Evolutionary conservation across 2,329 filamentous ascomycete genomes (phyloP), one percentile per base, ranked within the genome.

Genomic region (Beauveria australis): DNA sequence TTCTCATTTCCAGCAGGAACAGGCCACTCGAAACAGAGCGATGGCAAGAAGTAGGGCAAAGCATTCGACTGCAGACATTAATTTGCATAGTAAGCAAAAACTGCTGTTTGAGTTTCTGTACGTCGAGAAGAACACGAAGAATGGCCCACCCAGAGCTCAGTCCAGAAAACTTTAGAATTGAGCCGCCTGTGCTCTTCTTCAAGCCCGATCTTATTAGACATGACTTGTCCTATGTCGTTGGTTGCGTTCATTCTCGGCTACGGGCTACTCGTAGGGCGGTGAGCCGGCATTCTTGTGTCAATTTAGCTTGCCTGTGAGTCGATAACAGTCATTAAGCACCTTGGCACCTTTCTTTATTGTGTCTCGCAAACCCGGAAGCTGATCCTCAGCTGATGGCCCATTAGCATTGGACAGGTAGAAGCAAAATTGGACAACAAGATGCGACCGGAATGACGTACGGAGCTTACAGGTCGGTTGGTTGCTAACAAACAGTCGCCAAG

Each of bases 301-400:
- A 16, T 2, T 37, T 37, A 37, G 14, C 33, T 37, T 37, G 5
- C 33, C 4, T 37, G 33, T 14, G 30, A 33, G 30, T 33, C 30
- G 1, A 33, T 33, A 33, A 33, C 28, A 30, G 22, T 33, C 28
- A 30, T 9, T 3, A 30, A 30, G 28, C 26, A 28, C 28, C 8
- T 28, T 28, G 28, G 28, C 8, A 28, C 28, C 1, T 37, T 37
- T 37, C 33, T 37, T 37, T 37, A 16, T 37, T 7, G 10, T 51
- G 46, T 58, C 33, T 55, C 53, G 41, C 40, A n/a, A 26, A 24
- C n/a, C 26, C 2, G 53, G 41, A 12, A 16, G 53, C 43, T 28
- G 53, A 47, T 56, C 43, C 53, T 47, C 43, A 56, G 53, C 53
- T 56, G 53, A 56, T 24, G 43, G 28, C 53, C 28, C 52, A 16